Evolutionary conservation across 129 eudicot species (phyloP).

Genomic region (Erigeron canadensis): DNA sequence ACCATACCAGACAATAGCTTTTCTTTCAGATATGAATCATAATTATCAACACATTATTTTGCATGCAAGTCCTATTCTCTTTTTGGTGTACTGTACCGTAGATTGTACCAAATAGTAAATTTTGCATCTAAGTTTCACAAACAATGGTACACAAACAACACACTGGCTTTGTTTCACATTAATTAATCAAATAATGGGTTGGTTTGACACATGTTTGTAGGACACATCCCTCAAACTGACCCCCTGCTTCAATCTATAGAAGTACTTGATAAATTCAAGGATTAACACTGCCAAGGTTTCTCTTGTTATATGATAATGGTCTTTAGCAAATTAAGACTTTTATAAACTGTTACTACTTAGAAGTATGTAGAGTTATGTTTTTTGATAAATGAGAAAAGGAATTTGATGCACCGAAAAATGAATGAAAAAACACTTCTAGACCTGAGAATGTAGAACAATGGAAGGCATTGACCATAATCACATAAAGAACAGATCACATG

Average conservation of each 20-base stretch:
- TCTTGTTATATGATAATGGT: background rate
- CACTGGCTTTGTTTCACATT: background rate
- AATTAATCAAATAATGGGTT: constrained; percentile 19
- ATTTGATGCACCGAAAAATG: too few species aligned
- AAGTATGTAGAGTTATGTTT: background rate
- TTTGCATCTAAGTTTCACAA: constrained; percentile 5
- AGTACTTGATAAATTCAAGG: constrained; percentile 10
- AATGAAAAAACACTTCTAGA: too few species aligned
- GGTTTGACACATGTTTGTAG: constrained; percentile 13
- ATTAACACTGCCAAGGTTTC: background rate
- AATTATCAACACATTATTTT: background rate
- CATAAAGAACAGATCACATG: background rate
- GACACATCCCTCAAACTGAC: constrained; percentile 14
- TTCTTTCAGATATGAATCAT: background rate
- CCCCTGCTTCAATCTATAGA: constrained; percentile 12
- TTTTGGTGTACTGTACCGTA: constrained; percentile 15
- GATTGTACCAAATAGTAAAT: constrained; percentile 10
- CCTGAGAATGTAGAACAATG: too few species aligned
- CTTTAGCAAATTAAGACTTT: background rate
- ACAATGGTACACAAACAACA: constrained; percentile 6
- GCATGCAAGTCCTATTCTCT: background rate
- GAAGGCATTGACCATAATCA: too few species aligned
- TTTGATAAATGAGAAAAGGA: too few species aligned
- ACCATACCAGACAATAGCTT: background rate
- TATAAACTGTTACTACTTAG: background rate